Evolutionary conservation across 768 basidiomycete genomes (phyloP), one percentile per base, ranked within the genome.

Genomic region (Postia placenta): DNA sequence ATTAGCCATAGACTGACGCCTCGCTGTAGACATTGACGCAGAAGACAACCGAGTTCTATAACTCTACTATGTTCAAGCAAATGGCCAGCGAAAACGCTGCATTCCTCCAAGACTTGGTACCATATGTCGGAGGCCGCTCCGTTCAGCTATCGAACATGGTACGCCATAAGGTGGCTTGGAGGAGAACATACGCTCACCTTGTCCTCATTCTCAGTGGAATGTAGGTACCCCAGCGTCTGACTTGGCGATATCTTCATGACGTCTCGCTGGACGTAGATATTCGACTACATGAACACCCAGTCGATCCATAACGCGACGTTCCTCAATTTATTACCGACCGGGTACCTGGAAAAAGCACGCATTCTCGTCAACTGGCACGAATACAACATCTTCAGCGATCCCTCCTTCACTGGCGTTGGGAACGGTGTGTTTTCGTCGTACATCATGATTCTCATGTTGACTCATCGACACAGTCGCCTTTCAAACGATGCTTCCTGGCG

Each of bases 341-440:
- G 69, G 0, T 76, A 69, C 55, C 69, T 85, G 15, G 71, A 65
- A 6, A 80, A 79, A 58, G 80, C 75, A 3, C 71, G 78, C 17
- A 73, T 70, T 39, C 72, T 89, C 5, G 86, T 85, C 2, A 78
- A 85, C 65, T 89, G 73, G 70, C 85, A 87, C 59, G 83, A 88
- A 67, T 79, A 83, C 61, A 75, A 74, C 41, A 74, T 87, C 14
- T 89, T 87, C 66, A 79, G 71, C 3, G 75, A 74, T 43, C 60
- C 68, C 0, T 59, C 69, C n/a, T 62, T 73, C 2, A 62, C 64
- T 19, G 81, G 83, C n/a, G 79, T 88, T 45, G 78, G 83, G 33
- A 56, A 55, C 46, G 47, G 47, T 56, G 17, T 25, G 56, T 52
- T 0, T 7, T 4, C 19, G 9, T 42, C 22, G 38, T 39, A 6